Percentiles rank a stretch among this genome's conserved stretches.
These are phyloP conservation scores for Boletales sp. DNA, from an alignment of 768 basidiomycete species.

Conservation along the genomic window DNA sequence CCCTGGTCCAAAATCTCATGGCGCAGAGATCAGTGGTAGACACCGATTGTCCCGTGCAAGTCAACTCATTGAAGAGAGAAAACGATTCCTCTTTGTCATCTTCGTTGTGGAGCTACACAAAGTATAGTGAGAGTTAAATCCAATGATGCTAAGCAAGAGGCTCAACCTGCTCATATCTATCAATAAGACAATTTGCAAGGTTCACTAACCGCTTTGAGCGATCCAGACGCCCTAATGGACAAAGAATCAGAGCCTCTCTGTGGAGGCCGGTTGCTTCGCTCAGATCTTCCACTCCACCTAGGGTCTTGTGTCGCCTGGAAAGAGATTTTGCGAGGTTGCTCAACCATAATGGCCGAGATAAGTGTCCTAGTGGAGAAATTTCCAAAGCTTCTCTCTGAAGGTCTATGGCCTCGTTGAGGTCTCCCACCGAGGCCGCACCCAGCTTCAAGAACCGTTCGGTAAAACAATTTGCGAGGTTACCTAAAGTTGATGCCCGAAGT, in stretches of 20 bases:
- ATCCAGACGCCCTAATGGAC: no score
- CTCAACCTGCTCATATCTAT: no score
- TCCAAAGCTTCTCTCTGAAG: background rate
- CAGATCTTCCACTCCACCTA: no score
- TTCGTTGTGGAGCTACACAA: background rate
- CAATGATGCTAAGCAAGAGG: no score
- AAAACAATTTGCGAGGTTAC: background rate
- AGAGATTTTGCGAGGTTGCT: background rate
- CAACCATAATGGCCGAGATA: background rate
- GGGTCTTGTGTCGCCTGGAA: no score
- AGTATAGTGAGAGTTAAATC: no score
- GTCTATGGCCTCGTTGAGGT: constrained; percentile 9
- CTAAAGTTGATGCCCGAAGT: background rate
- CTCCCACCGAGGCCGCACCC: background rate
- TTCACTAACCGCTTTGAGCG: no score
- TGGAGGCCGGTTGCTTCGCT: no score
- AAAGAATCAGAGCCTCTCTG: no score
- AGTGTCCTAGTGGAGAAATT: background rate
- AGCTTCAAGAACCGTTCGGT: background rate
- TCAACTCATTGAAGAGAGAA: background rate
- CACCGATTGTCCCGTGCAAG: background rate
- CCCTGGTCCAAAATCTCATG: background rate
- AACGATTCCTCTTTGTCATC: background rate
- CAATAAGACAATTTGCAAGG: no score
- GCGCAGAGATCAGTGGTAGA: background rate